Evolutionary conservation across 2,329 filamentous ascomycete species (phyloP).

Genomic region (Ceratocystis papillata): DNA sequence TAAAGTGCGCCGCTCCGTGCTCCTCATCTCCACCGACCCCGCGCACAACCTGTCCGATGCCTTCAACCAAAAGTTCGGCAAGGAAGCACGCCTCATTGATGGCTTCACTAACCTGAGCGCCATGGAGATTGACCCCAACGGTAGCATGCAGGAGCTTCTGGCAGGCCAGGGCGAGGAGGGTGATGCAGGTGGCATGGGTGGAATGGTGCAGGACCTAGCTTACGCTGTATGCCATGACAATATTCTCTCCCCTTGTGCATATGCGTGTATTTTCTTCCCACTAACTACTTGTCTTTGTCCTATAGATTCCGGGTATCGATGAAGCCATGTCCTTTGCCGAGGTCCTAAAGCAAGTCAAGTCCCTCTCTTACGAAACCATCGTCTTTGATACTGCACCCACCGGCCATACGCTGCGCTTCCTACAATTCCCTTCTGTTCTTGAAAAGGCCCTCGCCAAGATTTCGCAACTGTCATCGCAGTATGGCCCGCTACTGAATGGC

Average conservation of each 20-base stretch:
- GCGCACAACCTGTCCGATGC: constrained; percentile 97
- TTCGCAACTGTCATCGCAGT: constrained; percentile 84
- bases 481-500: constrained; percentile 89
- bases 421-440: constrained; percentile 94
- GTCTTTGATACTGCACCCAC: constrained; percentile 98
- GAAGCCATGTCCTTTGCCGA: constrained; percentile 99
- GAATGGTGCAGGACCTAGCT: constrained; percentile 97
- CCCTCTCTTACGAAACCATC: constrained; percentile 95
- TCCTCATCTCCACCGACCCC: constrained; percentile 96
- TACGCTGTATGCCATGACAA: constrained; percentile 62
- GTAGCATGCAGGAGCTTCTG: constrained; percentile 89
- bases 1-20: constrained; percentile 84
- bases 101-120: constrained; percentile 90
- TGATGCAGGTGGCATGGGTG: constrained; percentile 62
- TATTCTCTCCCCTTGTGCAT: neutral
- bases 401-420: constrained; percentile 93
- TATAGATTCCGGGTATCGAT: constrained; percentile 89
- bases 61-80: constrained; percentile 98
- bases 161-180: constrained; percentile 64
- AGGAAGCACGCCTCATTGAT: constrained; percentile 85
- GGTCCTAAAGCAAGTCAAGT: constrained; percentile 98
- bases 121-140: constrained; percentile 99
- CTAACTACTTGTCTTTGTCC: neutral
- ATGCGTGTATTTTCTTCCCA: constrained; percentile 12
- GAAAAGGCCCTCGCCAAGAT: constrained; percentile 98